Conservation (phyloP, 768 basidiomycete genomes). For the Tubosaeta brunneosetosa region DNA sequence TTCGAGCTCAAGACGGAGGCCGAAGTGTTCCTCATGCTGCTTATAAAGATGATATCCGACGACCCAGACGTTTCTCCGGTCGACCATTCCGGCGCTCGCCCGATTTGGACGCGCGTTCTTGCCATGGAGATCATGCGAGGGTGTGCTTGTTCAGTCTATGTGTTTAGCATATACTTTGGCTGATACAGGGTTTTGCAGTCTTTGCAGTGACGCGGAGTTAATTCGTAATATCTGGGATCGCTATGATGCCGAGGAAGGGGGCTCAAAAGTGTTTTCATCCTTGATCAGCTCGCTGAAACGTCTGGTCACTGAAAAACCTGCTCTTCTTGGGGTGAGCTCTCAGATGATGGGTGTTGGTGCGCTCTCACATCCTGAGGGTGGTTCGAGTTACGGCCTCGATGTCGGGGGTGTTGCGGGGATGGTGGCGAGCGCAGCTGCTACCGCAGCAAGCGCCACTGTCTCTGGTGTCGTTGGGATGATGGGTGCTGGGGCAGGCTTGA, state of each 20-base stretch:
- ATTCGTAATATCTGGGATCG: constrained; percentile 76
- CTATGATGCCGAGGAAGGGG: constrained; percentile 59
- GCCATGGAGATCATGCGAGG: constrained; percentile 92
- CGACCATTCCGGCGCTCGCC: constrained; percentile 38
- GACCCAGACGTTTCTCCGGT: constrained; percentile 35
- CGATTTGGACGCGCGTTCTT: constrained; percentile 85
- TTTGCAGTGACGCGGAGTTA: constrained; percentile 77
- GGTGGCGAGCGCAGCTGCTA: constrained; percentile 77
- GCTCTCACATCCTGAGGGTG: constrained; percentile 29
- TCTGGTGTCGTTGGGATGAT: constrained; percentile 87
- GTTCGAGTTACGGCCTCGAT: constrained; percentile 50
- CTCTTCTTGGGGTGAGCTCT: constrained; percentile 68
- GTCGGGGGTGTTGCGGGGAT: constrained; percentile 72
- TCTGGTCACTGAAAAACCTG: constrained; percentile 84
- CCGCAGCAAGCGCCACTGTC: constrained; percentile 76
- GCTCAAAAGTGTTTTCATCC: constrained; percentile 68
- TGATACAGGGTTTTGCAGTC: constrained; percentile 33
- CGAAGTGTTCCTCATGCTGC: constrained; percentile 77
- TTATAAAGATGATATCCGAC: constrained; percentile 61
- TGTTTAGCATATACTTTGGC: not conserved
- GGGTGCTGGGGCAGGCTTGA: constrained; percentile 62
- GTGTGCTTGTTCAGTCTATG: constrained; percentile 31
- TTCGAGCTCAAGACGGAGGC: constrained; percentile 75
- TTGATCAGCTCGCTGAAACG: constrained; percentile 83
- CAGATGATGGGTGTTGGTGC: constrained; percentile 84